phyloP scores from a whole-genome alignment of 1,284 basidiomycete genomes.

The Ustilago vetiveriae region DNA sequence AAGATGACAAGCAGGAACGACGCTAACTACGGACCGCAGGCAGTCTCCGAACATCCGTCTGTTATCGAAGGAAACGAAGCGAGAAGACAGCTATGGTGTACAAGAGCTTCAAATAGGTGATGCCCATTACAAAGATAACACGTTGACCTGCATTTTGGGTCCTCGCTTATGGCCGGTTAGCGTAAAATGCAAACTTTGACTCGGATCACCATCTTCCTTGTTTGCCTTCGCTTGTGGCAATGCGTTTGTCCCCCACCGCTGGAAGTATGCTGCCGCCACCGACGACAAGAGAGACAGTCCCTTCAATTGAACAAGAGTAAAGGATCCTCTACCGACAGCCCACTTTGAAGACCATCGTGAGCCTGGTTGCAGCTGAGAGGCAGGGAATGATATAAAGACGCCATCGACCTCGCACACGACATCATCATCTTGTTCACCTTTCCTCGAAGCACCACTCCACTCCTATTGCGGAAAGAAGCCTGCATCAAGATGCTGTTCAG shows the following conservation, averaged over 20 bases:
- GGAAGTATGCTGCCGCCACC: not conserved
- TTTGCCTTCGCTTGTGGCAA: not conserved
- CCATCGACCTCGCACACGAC: conserved; percentile 9
- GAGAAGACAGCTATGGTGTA: too few species aligned
- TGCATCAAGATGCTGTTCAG: conserved; percentile 9
- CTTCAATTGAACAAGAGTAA: not conserved
- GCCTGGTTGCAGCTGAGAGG: too few species aligned
- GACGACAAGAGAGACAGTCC: not conserved
- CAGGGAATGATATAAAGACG: not conserved
- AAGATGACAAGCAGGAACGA: too few species aligned
- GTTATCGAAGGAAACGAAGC: not conserved
- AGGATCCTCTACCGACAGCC: not conserved
- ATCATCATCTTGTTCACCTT: conserved; percentile 2
- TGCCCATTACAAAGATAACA: too few species aligned
- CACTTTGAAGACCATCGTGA: not conserved
- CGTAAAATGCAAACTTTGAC: conserved; percentile 2
- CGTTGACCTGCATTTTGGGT: conserved; percentile 10
- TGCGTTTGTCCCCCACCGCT: not conserved
- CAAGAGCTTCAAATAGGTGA: too few species aligned
- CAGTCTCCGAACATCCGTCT: not conserved
- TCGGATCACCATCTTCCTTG: conserved; percentile 22
- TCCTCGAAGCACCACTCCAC: not conserved
- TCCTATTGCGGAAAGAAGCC: not conserved
- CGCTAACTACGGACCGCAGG: too few species aligned
- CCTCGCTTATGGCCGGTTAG: conserved; percentile 14